Conservation (phyloP, 140 eudicot genomes). For the Flaveria floridana region DNA sequence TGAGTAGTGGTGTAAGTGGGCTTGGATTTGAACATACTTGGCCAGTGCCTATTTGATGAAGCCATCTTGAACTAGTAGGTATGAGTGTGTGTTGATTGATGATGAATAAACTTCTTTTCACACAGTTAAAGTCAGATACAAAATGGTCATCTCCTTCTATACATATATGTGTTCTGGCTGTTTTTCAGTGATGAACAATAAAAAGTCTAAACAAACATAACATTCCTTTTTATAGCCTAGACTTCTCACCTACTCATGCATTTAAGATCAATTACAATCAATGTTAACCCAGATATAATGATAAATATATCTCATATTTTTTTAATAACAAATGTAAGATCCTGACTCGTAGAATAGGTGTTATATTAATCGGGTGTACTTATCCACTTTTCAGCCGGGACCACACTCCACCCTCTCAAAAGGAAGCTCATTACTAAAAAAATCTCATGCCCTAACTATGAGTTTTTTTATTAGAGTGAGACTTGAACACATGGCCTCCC, state of each 20-base stretch:
- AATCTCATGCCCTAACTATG: too few relatives aligned
- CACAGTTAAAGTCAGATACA: conserved; percentile 20
- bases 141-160: conserved; percentile 2
- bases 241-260: conserved; percentile 58
- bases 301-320: neutral
- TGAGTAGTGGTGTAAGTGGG: conserved; percentile 53
- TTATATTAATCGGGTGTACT: too few relatives aligned
- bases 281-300: neutral
- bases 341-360: too few relatives aligned
- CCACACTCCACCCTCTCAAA: too few relatives aligned
- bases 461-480: too few relatives aligned
- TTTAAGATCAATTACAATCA: conserved; percentile 38
- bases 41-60: conserved; percentile 98
- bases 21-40: conserved; percentile 93
- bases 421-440: too few relatives aligned
- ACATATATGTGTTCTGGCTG: conserved; percentile 23
- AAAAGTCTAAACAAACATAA: conserved; percentile 35
- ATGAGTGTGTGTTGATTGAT: conserved; percentile 24
- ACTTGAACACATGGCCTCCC: too few relatives aligned
- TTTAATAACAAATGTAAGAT: too few relatives aligned
- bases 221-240: conserved; percentile 58
- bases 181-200: conserved; percentile 30
- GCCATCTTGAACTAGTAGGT: conserved; percentile 43
- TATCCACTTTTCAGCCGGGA: too few relatives aligned
- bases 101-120: conserved; percentile 27